A percentile compares a stretch with the other conserved stretches of the same genome.
Conservation (phyloP, 2,329 filamentous ascomycete species). For the Arthrocladium fulminans region DNA sequence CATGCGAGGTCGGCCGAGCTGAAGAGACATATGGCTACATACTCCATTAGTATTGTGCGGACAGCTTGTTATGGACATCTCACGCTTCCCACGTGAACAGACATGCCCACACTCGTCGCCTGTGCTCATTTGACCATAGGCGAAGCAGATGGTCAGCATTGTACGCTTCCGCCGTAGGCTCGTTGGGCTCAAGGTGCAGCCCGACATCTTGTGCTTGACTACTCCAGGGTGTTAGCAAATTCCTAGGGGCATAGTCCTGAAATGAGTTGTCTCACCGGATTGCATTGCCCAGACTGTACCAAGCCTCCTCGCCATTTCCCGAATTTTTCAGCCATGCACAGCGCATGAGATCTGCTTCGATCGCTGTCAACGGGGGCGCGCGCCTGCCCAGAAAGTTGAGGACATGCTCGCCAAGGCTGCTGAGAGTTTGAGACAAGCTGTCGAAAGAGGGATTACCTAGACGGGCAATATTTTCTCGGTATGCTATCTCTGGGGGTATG, state of each 20-base stretch:
- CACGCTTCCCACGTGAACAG: conserved; percentile 4
- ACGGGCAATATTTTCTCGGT: too few species aligned
- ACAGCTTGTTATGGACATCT: too few species aligned
- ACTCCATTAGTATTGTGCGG: too few species aligned
- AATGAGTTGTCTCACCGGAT: background rate
- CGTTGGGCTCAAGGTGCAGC: background rate
- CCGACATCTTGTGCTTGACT: background rate
- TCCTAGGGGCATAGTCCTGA: background rate
- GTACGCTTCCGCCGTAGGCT: background rate
- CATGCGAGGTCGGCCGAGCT: background rate
- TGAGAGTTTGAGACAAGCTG: too few species aligned
- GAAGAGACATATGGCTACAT: background rate
- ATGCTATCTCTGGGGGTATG: too few species aligned
- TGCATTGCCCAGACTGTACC: conserved; percentile 1
- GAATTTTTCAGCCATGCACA: conserved; percentile 9
- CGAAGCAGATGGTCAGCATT: background rate
- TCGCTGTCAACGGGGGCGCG: background rate
- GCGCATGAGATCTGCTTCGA: conserved; percentile 2
- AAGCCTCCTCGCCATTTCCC: background rate
- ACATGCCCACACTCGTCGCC: background rate
- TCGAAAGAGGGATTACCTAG: too few species aligned
- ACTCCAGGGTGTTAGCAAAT: too few species aligned
- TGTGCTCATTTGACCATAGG: conserved; percentile 5
- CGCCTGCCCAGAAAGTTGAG: background rate
- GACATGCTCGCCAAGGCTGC: too few species aligned